phyloP scores from a whole-genome alignment of 2,329 filamentous ascomycete genomes.

The Trichoderma semiorbis region DNA sequence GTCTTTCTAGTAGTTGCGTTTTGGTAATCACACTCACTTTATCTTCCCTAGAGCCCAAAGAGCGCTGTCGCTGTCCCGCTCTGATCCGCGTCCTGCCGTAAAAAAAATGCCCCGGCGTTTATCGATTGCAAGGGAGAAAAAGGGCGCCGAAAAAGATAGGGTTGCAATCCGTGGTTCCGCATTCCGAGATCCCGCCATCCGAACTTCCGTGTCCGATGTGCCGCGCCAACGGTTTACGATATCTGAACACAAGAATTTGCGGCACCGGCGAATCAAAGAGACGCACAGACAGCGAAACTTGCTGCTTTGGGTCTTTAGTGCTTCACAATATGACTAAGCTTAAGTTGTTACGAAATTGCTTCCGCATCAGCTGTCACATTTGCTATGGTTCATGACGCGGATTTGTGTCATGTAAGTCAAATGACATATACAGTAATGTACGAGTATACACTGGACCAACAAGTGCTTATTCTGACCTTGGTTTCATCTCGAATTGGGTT shows the following conservation, averaged over 20 bases:
- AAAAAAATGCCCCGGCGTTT: not conserved
- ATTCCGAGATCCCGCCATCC: conserved; percentile 22
- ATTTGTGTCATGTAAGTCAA: not conserved
- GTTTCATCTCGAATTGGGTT: not conserved
- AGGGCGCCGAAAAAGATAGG: not conserved
- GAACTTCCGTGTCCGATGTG: conserved; percentile 27
- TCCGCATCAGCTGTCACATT: not conserved
- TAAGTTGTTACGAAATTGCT: not conserved
- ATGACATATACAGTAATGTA: not conserved
- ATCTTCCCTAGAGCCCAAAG: not conserved
- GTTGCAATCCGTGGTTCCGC: not conserved
- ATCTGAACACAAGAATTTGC: not conserved
- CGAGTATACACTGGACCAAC: not conserved
- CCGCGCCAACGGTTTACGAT: not conserved
- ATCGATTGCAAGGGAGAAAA: not conserved
- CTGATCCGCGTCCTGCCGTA: not conserved
- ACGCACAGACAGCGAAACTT: not conserved
- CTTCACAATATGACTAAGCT: not conserved
- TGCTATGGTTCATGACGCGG: not conserved
- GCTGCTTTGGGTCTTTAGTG: not conserved
- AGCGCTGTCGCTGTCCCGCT: not conserved
- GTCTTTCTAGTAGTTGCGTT: not conserved
- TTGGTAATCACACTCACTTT: conserved; percentile 18
- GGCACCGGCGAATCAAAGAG: not conserved
- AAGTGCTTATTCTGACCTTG: not conserved